Evolutionary conservation across 1,284 basidiomycete species (phyloP).

Genomic region (Pseudozyma tsukubaensis): DNA sequence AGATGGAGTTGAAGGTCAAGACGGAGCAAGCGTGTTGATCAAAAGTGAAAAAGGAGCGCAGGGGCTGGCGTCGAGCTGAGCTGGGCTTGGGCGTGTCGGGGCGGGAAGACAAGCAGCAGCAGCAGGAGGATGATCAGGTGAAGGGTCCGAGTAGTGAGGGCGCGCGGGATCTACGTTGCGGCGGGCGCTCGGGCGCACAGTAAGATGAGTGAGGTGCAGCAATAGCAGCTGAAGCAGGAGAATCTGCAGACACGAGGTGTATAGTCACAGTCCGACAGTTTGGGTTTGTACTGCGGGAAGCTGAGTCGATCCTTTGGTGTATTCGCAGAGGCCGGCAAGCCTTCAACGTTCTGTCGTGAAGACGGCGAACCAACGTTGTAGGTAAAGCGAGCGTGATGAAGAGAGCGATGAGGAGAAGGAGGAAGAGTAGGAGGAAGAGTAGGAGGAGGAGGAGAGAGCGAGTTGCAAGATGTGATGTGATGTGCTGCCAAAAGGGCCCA

Average conservation of each 20-base stretch:
- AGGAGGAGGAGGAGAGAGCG: neutral
- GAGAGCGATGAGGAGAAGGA: neutral
- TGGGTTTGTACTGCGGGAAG: neutral
- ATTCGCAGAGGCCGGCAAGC: too few species aligned
- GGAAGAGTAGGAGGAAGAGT: neutral
- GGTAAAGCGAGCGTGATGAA: neutral
- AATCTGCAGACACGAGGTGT: too few species aligned
- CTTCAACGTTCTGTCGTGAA: neutral
- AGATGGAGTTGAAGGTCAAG: neutral
- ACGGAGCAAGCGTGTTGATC: neutral
- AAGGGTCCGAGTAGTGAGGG: neutral
- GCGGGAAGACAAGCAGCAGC: neutral
- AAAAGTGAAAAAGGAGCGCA: neutral
- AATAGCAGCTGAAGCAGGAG: too few species aligned
- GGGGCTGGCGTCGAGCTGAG: neutral
- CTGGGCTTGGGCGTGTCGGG: constrained; percentile 5
- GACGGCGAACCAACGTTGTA: neutral
- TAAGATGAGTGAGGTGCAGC: constrained; percentile 14
- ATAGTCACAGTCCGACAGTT: neutral
- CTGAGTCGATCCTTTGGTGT: neutral
- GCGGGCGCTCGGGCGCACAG: constrained; percentile 8
- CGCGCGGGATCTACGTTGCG: constrained; percentile 2
- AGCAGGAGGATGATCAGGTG: neutral
- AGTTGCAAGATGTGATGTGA: neutral
- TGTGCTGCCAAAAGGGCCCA: neutral